These are phyloP conservation scores for Jatropha podagrica DNA, from an alignment of 441 rosid species.

Conservation along the genomic window DNA sequence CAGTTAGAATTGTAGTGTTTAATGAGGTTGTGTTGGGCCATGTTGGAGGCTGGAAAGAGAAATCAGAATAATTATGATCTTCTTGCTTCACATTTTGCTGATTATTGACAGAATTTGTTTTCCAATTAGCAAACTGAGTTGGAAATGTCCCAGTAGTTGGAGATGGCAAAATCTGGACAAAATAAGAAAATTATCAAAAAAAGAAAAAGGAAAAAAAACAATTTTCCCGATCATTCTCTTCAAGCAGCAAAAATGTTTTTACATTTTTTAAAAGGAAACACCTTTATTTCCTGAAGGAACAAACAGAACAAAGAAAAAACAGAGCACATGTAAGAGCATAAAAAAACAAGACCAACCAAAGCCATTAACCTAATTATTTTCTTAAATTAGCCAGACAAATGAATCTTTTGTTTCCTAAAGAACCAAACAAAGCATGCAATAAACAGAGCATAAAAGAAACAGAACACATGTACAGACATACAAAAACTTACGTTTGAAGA, in stretches of 20 bases:
- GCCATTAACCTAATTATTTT: too few species aligned
- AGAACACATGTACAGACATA: not conserved
- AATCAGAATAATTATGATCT: slow-evolving; percentile 44
- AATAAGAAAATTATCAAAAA: not conserved
- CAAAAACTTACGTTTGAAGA: slow-evolving; percentile 52
- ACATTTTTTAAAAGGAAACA: too few species aligned
- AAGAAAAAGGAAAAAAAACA: slow-evolving; percentile 9
- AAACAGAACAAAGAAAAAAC: too few species aligned
- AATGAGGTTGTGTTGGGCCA: slow-evolving; percentile 29
- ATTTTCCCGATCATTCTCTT: not conserved
- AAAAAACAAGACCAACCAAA: too few species aligned
- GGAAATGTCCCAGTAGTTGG: slow-evolving; percentile 91
- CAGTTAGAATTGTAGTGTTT: slow-evolving; percentile 28
- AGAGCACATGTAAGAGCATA: too few species aligned
- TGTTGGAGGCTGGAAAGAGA: slow-evolving; percentile 53
- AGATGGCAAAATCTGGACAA: slow-evolving; percentile 67
- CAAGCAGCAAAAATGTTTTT: not conserved
- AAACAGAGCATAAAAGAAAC: not conserved
- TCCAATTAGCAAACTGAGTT: slow-evolving; percentile 51
- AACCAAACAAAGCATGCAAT: too few species aligned
- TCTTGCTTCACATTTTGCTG: slow-evolving; percentile 45
- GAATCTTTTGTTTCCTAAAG: too few species aligned
- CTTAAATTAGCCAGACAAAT: not conserved
- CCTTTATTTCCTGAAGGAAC: too few species aligned
- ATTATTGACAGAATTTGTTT: slow-evolving; percentile 24